These are phyloP conservation scores for Puccinia polysora DNA, from an alignment of 1,284 basidiomycete species.

Conservation along the genomic window DNA sequence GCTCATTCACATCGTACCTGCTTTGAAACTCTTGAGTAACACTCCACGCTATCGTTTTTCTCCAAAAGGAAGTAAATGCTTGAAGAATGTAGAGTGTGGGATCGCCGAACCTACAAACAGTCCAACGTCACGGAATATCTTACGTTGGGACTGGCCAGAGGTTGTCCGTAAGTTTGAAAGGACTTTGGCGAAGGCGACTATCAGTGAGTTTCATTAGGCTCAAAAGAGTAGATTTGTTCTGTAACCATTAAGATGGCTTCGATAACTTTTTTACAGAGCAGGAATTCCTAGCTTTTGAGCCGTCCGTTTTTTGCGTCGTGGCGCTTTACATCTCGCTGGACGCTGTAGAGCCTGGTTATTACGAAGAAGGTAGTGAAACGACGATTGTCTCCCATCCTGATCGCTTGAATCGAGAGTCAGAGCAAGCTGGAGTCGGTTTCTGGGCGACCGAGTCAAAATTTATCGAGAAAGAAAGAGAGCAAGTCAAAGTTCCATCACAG, in stretches of 20 bases:
- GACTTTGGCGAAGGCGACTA: constrained; percentile 30
- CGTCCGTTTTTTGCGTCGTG: constrained; percentile 38
- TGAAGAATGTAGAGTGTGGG: not conserved
- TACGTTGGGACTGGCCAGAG: constrained; percentile 38
- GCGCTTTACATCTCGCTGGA: constrained; percentile 35
- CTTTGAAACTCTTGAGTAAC: constrained; percentile 13
- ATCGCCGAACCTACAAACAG: not conserved
- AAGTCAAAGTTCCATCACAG: not conserved
- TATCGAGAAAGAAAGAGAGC: not conserved
- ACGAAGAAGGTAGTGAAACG: constrained; percentile 15
- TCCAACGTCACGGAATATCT: not conserved
- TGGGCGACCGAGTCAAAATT: not conserved
- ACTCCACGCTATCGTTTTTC: constrained; percentile 5
- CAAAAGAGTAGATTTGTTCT: not conserved
- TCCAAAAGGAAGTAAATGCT: not conserved
- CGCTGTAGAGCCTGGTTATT: constrained; percentile 35
- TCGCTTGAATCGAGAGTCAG: not conserved
- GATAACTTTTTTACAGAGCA: constrained; percentile 4
- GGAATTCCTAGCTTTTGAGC: constrained; percentile 36
- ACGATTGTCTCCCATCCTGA: not conserved
- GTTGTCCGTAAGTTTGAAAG: constrained; percentile 28
- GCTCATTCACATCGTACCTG: constrained; percentile 20
- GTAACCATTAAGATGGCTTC: not conserved
- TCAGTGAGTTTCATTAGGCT: not conserved
- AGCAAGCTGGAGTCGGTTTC: not conserved